A percentile compares a stretch with the other conserved stretches of the same genome.
These are phyloP conservation scores for Suhomyces vadensis DNA, from an alignment of 805 yeast genomes.

Conservation along the genomic window DNA sequence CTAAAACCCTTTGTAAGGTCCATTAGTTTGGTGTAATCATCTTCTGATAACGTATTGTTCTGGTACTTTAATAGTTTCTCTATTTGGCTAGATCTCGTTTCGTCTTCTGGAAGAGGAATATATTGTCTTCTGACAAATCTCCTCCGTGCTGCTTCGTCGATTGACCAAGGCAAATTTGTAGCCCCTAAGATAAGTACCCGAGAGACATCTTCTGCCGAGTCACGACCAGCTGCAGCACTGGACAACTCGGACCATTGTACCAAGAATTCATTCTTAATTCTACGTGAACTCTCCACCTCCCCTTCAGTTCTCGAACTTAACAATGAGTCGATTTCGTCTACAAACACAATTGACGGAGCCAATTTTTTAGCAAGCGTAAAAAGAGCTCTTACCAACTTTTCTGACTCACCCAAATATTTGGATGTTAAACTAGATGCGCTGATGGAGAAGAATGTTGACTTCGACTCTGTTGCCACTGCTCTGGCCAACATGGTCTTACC, in stretches of 20 bases:
- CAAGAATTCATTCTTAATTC: slow-evolving; percentile 89
- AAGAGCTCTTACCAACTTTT: slow-evolving; percentile 85
- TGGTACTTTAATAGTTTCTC: slow-evolving; percentile 67
- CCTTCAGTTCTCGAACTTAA: slow-evolving; percentile 74
- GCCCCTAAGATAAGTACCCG: slow-evolving; percentile 92
- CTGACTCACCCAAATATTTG: slow-evolving; percentile 87
- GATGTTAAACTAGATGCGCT: slow-evolving; percentile 90
- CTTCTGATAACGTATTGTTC: slow-evolving; percentile 64
- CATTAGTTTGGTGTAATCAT: slow-evolving; percentile 61
- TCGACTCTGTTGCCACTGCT: slow-evolving; percentile 94
- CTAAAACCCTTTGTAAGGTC: slow-evolving; percentile 77
- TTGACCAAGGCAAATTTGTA: slow-evolving; percentile 95
- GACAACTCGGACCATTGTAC: slow-evolving; percentile 94
- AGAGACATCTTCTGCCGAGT: slow-evolving; percentile 38
- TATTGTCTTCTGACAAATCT: slow-evolving; percentile 89
- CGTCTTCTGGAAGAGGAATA: slow-evolving; percentile 89
- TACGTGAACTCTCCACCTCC: slow-evolving; percentile 83
- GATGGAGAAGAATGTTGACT: slow-evolving; percentile 88
- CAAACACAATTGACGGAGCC: slow-evolving; percentile 91
- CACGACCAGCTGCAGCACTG: slow-evolving; percentile 76
- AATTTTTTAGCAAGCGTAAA: slow-evolving; percentile 81
- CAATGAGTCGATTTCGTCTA: slow-evolving; percentile 93
- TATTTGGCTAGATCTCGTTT: slow-evolving; percentile 74
- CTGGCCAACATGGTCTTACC: slow-evolving; percentile 97
- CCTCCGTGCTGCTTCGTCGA: slow-evolving; percentile 95